Percentiles rank a stretch among this genome's conserved stretches.
Evolutionary conservation across 768 basidiomycete species (phyloP).

Genomic region (Amanita brunnescens): DNA sequence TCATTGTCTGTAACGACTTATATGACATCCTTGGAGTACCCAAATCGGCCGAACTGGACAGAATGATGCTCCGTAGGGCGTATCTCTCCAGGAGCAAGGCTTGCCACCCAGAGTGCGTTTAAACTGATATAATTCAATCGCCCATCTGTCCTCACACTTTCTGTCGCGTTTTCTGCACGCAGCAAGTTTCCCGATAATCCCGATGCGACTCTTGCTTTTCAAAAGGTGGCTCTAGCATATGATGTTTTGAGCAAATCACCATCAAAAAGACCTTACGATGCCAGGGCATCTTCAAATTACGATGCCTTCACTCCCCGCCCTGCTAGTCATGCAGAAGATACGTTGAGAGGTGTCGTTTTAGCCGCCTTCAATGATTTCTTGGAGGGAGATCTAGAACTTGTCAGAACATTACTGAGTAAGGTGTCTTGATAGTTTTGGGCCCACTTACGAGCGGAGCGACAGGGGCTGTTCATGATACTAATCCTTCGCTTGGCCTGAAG

Average conservation of each 20-base stretch:
- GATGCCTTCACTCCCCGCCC: conserved; percentile 49
- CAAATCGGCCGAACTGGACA: conserved; percentile 43
- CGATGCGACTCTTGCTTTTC: conserved; percentile 76
- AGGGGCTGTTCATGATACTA: conserved; percentile 76
- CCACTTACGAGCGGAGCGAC: neutral
- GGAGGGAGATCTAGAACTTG: conserved; percentile 82
- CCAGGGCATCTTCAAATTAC: conserved; percentile 36
- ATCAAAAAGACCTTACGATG: conserved; percentile 62
- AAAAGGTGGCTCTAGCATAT: conserved; percentile 80
- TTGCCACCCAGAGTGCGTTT: conserved; percentile 81
- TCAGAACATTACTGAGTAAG: conserved; percentile 66
- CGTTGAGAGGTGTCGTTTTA: conserved; percentile 64
- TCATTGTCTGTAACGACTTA: conserved; percentile 57
- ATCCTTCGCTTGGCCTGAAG: conserved; percentile 66
- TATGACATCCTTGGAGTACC: conserved; percentile 66
- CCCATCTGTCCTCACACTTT: neutral
- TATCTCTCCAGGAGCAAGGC: conserved; percentile 68
- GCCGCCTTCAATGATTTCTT: conserved; percentile 76
- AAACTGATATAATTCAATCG: neutral
- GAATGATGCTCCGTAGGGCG: conserved; percentile 56
- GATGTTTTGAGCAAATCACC: conserved; percentile 69
- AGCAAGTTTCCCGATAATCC: conserved; percentile 79
- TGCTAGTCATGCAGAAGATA: conserved; percentile 62
- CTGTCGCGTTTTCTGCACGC: conserved; percentile 2
- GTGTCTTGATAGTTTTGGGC: conserved; percentile 10